A percentile compares a stretch with the other conserved stretches of the same genome.
These are phyloP conservation scores for Cichorium intybus DNA, from an alignment of 140 eudicot genomes.

Conservation along the genomic window DNA sequence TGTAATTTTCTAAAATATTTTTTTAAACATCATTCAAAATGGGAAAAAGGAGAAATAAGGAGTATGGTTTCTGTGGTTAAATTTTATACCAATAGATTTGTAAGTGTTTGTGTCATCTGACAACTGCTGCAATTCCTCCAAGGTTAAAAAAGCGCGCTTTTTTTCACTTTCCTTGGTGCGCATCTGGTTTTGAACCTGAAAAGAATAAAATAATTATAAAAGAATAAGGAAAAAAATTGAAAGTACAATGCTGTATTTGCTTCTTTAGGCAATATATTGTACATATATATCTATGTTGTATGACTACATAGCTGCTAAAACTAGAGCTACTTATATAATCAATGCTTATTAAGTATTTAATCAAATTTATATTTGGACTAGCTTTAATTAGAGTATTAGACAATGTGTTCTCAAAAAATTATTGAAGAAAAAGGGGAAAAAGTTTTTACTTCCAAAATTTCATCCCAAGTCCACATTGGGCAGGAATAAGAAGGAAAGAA, in stretches of 20 bases:
- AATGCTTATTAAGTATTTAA: neutral
- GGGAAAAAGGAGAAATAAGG: neutral
- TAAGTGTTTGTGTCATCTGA: slow-evolving; percentile 92
- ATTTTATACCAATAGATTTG: slow-evolving; percentile 68
- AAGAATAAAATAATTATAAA: neutral
- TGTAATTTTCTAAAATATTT: too few relatives aligned
- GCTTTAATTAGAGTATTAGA: too few relatives aligned
- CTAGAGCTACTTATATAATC: neutral
- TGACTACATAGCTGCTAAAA: too few relatives aligned
- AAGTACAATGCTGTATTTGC: too few relatives aligned
- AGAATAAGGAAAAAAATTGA: too few relatives aligned
- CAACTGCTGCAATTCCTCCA: slow-evolving; percentile 81
- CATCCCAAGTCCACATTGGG: too few relatives aligned
- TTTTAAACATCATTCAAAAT: neutral
- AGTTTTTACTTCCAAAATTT: too few relatives aligned
- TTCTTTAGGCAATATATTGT: too few relatives aligned
- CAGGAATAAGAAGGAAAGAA: neutral
- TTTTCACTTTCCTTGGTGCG: slow-evolving; percentile 88
- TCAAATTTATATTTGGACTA: neutral
- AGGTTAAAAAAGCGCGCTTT: slow-evolving; percentile 85
- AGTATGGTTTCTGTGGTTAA: neutral
- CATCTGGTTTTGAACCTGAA: slow-evolving; percentile 87
- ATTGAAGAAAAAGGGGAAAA: too few relatives aligned
- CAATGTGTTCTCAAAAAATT: too few relatives aligned
- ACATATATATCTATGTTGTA: too few relatives aligned